phyloP scores from a whole-genome alignment of 495 filamentous ascomycete species.

The Thermochaetoides thermophila region DNA sequence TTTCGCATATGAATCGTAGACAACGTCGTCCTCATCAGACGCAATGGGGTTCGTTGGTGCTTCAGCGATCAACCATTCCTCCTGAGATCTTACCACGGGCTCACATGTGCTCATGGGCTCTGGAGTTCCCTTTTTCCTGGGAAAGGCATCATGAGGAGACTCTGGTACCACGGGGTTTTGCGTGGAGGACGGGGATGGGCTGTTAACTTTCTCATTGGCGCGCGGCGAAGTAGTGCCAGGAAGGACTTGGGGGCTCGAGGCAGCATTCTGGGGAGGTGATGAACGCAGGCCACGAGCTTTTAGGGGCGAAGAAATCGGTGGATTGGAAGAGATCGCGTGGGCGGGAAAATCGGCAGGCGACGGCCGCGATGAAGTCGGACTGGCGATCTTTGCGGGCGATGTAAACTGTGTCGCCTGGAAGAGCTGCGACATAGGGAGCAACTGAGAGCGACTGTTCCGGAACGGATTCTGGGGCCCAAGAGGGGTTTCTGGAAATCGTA shows the following conservation, averaged over 20 bases:
- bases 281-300: slow-evolving; percentile 28
- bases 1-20: slow-evolving; percentile 7
- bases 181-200: slow-evolving; percentile 8
- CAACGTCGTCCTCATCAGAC: slow-evolving; percentile 13
- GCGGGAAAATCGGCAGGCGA: slow-evolving; percentile 26
- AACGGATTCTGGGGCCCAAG: slow-evolving; percentile 26
- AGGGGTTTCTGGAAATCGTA: slow-evolving; percentile 27
- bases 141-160: slow-evolving; percentile 7
- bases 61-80: slow-evolving; percentile 13
- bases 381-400: slow-evolving; percentile 25
- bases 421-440: slow-evolving; percentile 30
- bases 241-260: slow-evolving; percentile 23
- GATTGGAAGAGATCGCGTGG: slow-evolving; percentile 24
- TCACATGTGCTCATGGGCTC: slow-evolving; percentile 19
- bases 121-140: slow-evolving; percentile 9
- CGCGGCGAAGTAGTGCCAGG: slow-evolving; percentile 11
- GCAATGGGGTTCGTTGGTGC: slow-evolving; percentile 1
- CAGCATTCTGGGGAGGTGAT: slow-evolving; percentile 14
- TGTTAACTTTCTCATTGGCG: slow-evolving; percentile 5
- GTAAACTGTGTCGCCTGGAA: slow-evolving; percentile 32
- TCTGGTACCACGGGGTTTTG: slow-evolving; percentile 12
- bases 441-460: slow-evolving; percentile 17
- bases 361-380: slow-evolving; percentile 35
- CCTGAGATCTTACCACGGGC: slow-evolving; percentile 21
- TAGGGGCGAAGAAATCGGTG: slow-evolving; percentile 26